Base-by-base conservation (phyloP, 2,329 filamentous ascomycete species). In the Fusarium caatingaense region DNA sequence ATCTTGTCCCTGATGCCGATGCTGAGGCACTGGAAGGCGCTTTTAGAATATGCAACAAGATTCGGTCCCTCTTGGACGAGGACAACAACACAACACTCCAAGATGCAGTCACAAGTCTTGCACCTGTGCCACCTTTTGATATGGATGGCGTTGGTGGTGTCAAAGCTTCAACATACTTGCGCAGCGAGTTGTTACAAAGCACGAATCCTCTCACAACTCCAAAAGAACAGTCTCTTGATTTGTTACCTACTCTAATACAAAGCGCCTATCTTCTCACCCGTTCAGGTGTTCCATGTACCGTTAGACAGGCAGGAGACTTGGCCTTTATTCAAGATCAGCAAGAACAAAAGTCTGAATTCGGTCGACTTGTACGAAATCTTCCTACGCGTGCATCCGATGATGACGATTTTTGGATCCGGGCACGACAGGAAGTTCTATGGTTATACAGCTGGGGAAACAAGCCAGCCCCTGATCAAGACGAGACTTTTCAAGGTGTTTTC, bases 391-490 rank as follows among this genome's bases (percentile, higher is more conserved):
- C 83, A 15, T 81, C 86, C 64, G 85, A 84, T 37, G 89, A 92
- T 56, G 89, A 92, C 63, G 84, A 84, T 34, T 88, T 87, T 65
- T 92, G 91, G 90, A 80, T 84, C 27, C 83, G 81, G 56, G 85
- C 87, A 15, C 85, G 92, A 60, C 86, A 86, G 44, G 89, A 91
- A 72, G 78, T 94, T 11, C 76, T 93, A 6, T 95, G 92, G 92
- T 83, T 95, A 30, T 88, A 89, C 75, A 86, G 87, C 73, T 94
- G 92, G 92, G 90, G 90, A 34, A 83, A 84, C 25, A 83, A 86
- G 5, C 42, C 69, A 5, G 68, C 27, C 30, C 28, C 53, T 18
- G 46, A 25, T n/a, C 71, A 27, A 21, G 76, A 74, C 21, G 82
- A 80, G 27, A 80, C 81, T 40, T 87, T 90, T 23, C 81, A 88